Base-by-base conservation (phyloP, 352 stramenopile species). In the Salisapilia sapeloensis region DNA sequence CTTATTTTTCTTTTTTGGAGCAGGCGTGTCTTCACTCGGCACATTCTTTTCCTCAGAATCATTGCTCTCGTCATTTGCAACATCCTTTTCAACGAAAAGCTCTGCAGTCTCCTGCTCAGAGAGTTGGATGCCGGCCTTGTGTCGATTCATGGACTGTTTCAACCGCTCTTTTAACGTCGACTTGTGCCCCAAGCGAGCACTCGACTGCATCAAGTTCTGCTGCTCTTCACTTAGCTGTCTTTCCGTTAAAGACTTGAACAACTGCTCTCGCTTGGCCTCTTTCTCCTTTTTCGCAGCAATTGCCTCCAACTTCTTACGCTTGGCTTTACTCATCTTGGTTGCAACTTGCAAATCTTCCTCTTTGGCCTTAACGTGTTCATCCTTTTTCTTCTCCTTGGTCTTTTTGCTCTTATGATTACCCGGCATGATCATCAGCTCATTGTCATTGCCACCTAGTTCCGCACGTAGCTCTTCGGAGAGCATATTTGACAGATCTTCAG, bases 221-320 rank as follows among this genome's bases (percentile, higher is more conserved):
- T 86, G 62, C 24, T 71, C 60, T 23, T 60, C 42, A 18, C 67
- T 63, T 21, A 86, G 48, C 16, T 65, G 56, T 35, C 66, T 50
- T 21, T 49, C 35, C 48, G 78, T 56, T 6, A 86, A 49, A 24
- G 74, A 90, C 51, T 86, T 83, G 50, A 80, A 83, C 22, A 90
- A 40, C 12, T 69, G 46, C n/a, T 74, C 65, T 4, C 71, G 62
- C 26, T 62, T 48, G 19, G 67, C 66, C 26, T 90, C 70, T 42
- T 86, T 85, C 16, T 75, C 40, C 53, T 90, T 90, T 27, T 58
- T 55, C 13, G 60, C 62, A 40, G 66, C 74, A 4, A 90, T 57
- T 16, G 61, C 55, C 26, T 82, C 69, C 8, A 90, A 40, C 35
- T 86, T 86, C 40, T 81, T 81, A 42, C 71, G 74, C 43, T 90